Base-by-base conservation (phyloP, 1,139 yeast species). In the Yamadazyma sp. region DNA sequence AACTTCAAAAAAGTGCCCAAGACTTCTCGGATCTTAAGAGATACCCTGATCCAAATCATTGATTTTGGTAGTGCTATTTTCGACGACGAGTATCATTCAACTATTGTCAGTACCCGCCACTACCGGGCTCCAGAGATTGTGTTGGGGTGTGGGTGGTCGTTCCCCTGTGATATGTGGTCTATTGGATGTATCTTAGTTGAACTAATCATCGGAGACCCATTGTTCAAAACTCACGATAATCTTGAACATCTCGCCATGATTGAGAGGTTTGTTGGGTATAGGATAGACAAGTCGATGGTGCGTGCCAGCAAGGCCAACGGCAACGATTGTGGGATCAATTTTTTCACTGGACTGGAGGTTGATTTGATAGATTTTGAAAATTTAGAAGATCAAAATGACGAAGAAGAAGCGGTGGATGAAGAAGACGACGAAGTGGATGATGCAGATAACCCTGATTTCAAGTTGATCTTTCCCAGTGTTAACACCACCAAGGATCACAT, bases 101-200 rank as follows among this genome's bases (percentile, higher is more conserved):
- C 85, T 27, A 83, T 94, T 18, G 96, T 94, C 9, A 87, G 96
- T 11, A 92, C 98, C 2, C 74, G 99, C 41, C 98, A 94, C 62
- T 94, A 94, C 62, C 72, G 99, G 42, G 98, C 98, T 0, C 98
- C 98, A 0, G 99, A 94, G 59, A 89, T 94, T 49, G 91, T 92
- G 2, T 66, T 94, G 28, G 97, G 97, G 1, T 75, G 80, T 26
- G 98, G 98, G 28, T 94, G 98, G 92, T 81, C 88, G 3, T 83
- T 75, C 49, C 88, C 91, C 1, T 92, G 98, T 62, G 99, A 94
- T 61, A 70, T 92, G 65, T 94, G 98, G 99, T 87, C 96, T 1
- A 75, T 92, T 41, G 99, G 97, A 1, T 91, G 98, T 60, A 89
- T 94, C 12, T 66, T 94, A 33, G 91, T 89, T 10, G 98, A 94